A percentile compares a stretch with the other conserved stretches of the same genome.
These are phyloP conservation scores for Brasilioporus rufonigricans DNA, from an alignment of 768 basidiomycete genomes.

Conservation along the genomic window DNA sequence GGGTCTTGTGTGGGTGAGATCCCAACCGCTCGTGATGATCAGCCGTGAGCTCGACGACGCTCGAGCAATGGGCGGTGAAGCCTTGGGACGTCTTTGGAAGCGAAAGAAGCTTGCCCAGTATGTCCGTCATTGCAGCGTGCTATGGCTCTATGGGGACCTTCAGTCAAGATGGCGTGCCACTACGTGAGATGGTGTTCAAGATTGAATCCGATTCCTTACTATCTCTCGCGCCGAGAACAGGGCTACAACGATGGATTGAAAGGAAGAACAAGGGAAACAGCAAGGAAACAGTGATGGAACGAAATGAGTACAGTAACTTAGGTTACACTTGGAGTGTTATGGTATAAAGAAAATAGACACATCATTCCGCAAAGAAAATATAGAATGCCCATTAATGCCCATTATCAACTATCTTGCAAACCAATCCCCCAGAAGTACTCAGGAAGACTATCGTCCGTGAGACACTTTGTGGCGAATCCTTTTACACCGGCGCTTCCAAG, in stretches of 20 bases:
- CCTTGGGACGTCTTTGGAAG: conserved; percentile 52
- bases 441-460: not conserved
- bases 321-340: not conserved
- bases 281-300: too few relatives aligned
- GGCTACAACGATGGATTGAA: not conserved
- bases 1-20: conserved; percentile 65
- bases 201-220: not conserved
- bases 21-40: conserved; percentile 43
- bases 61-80: conserved; percentile 42
- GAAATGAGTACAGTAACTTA: not conserved
- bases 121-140: conserved; percentile 32
- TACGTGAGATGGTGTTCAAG: not conserved
- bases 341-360: not conserved
- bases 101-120: conserved; percentile 39
- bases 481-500: not conserved
- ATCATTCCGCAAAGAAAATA: not conserved
- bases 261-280: not conserved
- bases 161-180: not conserved
- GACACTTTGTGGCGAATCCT: not conserved
- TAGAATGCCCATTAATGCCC: not conserved
- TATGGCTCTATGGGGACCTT: too few relatives aligned
- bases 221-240: not conserved
- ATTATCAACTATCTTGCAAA: not conserved
- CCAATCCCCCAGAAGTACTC: not conserved
- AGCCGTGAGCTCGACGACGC: conserved; percentile 31